phyloP scores from a whole-genome alignment of 2,329 filamentous ascomycete genomes.

The Penicillium sp. region DNA sequence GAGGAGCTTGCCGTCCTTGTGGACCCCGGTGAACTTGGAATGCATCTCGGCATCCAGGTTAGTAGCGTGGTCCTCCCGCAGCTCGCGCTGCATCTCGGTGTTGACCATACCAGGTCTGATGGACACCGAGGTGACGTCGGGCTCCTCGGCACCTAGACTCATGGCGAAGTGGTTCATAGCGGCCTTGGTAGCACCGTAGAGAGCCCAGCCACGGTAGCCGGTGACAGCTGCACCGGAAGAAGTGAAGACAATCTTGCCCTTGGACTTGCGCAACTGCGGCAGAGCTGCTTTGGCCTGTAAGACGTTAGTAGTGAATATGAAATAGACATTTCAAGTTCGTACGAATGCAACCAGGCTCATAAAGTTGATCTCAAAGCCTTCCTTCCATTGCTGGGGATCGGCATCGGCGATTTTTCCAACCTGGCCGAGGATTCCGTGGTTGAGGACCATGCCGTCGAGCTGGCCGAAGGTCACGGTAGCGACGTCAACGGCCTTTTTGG shows the following conservation, averaged over 20 bases:
- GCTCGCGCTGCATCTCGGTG: slow-evolving; percentile 52
- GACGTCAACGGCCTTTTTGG: slow-evolving; percentile 63
- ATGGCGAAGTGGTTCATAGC: slow-evolving; percentile 37
- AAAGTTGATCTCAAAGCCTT: slow-evolving; percentile 79
- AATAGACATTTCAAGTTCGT: slow-evolving; percentile 21
- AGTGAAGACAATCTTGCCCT: slow-evolving; percentile 40
- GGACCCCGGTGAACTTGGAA: slow-evolving; percentile 68
- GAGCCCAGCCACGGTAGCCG: slow-evolving; percentile 38
- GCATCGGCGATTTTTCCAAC: slow-evolving; percentile 70
- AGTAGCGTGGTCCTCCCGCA: slow-evolving; percentile 70
- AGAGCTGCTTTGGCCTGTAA: slow-evolving; percentile 33
- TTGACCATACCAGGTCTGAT: slow-evolving; percentile 38
- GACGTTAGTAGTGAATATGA: background rate
- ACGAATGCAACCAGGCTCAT: slow-evolving; percentile 81
- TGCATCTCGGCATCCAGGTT: slow-evolving; percentile 61
- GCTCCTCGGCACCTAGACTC: slow-evolving; percentile 33
- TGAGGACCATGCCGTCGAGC: slow-evolving; percentile 81
- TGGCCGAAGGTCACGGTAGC: slow-evolving; percentile 69
- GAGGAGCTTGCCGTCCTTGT: slow-evolving; percentile 71
- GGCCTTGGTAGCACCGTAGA: slow-evolving; percentile 41
- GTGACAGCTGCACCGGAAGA: slow-evolving; percentile 37
- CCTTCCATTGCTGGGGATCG: slow-evolving; percentile 73
- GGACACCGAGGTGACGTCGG: slow-evolving; percentile 30
- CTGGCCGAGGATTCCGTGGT: slow-evolving; percentile 81
- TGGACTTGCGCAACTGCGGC: slow-evolving; percentile 34